These are phyloP conservation scores for Boeremia lycopersici DNA, from an alignment of 2,329 filamentous ascomycete species.

Conservation along the genomic window DNA sequence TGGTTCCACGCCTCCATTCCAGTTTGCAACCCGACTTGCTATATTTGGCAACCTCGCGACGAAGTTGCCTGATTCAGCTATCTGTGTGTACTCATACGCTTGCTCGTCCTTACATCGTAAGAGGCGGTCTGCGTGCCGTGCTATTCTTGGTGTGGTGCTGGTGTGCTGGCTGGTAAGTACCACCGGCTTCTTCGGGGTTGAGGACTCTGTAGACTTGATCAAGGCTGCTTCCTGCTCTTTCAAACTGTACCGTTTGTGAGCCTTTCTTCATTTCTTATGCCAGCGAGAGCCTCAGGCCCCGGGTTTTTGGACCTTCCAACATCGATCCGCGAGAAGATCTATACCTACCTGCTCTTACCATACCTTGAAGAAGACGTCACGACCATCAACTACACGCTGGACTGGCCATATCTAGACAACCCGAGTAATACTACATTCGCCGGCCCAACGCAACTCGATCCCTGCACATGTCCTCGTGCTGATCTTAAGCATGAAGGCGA, in stretches of 20 bases:
- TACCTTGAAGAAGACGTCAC: constrained; percentile 44
- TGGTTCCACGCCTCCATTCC: constrained; percentile 11
- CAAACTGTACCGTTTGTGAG: background rate
- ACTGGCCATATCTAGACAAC: constrained; percentile 37
- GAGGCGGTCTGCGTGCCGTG: constrained; percentile 3
- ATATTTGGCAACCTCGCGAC: constrained; percentile 9
- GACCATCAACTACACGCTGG: constrained; percentile 44
- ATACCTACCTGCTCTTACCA: constrained; percentile 29
- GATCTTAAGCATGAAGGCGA: background rate
- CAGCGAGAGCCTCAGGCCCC: background rate
- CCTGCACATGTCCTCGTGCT: constrained; percentile 31
- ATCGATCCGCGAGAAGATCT: constrained; percentile 19
- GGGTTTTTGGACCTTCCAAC: constrained; percentile 2
- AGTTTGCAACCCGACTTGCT: constrained; percentile 6
- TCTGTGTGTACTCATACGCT: background rate
- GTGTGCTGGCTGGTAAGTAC: background rate
- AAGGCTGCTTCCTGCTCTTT: background rate
- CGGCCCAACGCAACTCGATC: constrained; percentile 32
- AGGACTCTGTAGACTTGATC: background rate
- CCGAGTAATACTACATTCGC: constrained; percentile 41
- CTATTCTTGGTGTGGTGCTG: constrained; percentile 6
- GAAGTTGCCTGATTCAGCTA: background rate
- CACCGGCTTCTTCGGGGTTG: background rate
- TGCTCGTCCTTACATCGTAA: background rate
- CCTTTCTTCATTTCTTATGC: background rate